These are phyloP conservation scores for Saitoella complicata DNA, from an alignment of 805 yeast species.

Conservation along the genomic window DNA sequence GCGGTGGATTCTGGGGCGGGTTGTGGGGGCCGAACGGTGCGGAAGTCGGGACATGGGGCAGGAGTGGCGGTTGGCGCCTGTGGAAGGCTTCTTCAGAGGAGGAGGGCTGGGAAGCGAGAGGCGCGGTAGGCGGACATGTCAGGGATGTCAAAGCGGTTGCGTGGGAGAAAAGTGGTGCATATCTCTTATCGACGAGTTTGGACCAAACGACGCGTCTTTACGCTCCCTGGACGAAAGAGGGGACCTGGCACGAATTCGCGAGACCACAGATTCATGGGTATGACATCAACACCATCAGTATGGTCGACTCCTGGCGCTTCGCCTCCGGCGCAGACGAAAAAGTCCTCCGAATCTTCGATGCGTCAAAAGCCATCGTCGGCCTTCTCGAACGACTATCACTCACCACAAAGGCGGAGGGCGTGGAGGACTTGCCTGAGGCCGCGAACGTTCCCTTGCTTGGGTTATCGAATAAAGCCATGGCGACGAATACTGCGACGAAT, in stretches of 20 bases:
- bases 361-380: constrained; percentile 62
- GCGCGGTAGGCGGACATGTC: constrained; percentile 64
- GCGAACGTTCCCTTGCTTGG: constrained; percentile 91
- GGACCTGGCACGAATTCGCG: constrained; percentile 78
- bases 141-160: constrained; percentile 59
- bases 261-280: constrained; percentile 98
- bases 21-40: constrained; percentile 37
- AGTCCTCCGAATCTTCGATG: constrained; percentile 71
- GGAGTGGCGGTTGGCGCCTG: constrained; percentile 80
- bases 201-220: constrained; percentile 88
- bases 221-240: constrained; percentile 40
- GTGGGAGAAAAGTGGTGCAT: constrained; percentile 33
- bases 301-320: constrained; percentile 44
- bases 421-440: constrained; percentile 45
- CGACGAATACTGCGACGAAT: constrained; percentile 27
- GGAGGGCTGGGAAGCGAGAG: constrained; percentile 18
- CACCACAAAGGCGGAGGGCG: constrained; percentile 7
- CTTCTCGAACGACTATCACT: constrained; percentile 42
- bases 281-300: constrained; percentile 72
- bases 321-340: constrained; percentile 96
- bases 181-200: constrained; percentile 25
- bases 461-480: constrained; percentile 75
- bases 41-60: constrained; percentile 58
- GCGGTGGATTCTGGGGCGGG: constrained; percentile 54
- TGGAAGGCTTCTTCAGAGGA: no score